A percentile compares a stretch with the other conserved stretches of the same genome.
Evolutionary conservation across 2,329 filamentous ascomycete species (phyloP).

Genomic region (Botrytis pseudocinerea): DNA sequence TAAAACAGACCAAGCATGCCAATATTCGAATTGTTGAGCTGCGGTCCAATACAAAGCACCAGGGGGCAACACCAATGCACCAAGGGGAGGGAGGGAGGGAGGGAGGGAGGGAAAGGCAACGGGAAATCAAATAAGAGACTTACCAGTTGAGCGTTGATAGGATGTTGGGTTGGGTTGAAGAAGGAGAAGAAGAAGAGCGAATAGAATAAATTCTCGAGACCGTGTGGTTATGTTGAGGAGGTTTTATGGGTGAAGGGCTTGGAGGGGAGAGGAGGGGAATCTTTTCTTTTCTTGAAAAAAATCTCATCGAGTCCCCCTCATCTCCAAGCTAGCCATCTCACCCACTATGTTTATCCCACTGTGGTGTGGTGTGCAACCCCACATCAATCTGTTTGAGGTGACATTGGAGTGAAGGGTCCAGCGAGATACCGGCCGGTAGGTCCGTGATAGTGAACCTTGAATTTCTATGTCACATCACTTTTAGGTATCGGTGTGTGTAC

Average conservation of each 20-base stretch:
- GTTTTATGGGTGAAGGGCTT: neutral
- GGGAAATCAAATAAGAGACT: neutral
- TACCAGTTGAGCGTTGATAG: neutral
- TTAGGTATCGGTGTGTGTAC: neutral
- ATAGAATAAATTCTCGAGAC: neutral
- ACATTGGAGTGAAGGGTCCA: conserved; percentile 2
- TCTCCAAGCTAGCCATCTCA: neutral
- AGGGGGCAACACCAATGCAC: neutral
- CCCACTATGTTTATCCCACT: neutral
- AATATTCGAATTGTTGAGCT: conserved; percentile 13
- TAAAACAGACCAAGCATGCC: conserved; percentile 13
- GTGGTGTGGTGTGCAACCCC: neutral
- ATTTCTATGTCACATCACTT: neutral
- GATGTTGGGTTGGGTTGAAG: neutral
- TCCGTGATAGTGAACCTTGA: neutral
- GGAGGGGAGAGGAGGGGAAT: neutral
- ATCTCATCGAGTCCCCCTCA: neutral
- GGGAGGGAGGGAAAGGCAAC: too few species aligned
- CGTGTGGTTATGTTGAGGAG: conserved; percentile 4
- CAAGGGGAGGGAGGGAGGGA: neutral
- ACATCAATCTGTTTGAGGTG: neutral
- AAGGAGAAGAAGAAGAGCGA: neutral
- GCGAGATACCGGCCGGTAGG: neutral
- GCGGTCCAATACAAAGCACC: neutral
- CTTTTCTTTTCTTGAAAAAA: neutral